Conservation (phyloP, 305 asterid genomes). For the Caryopteris hybrid region DNA sequence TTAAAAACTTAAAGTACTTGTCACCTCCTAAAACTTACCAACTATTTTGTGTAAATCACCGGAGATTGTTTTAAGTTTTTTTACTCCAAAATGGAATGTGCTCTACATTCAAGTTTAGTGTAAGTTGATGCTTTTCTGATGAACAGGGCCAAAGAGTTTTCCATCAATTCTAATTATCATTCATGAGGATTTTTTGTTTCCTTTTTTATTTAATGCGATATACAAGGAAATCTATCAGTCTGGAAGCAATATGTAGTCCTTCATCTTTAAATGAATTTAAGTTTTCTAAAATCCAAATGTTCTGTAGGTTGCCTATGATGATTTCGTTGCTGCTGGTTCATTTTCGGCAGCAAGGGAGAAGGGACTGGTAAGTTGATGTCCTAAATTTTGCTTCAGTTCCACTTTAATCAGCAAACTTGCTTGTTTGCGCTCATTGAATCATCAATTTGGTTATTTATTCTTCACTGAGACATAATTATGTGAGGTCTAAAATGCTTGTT, state of each 20-base stretch:
- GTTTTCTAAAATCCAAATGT: conserved; percentile 15
- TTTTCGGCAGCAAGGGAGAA: conserved; percentile 91
- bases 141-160: not conserved
- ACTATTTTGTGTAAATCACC: not conserved
- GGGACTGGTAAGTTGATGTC: conserved; percentile 74
- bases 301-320: conserved; percentile 79
- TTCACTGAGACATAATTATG: not conserved
- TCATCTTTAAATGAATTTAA: not conserved
- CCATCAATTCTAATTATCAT: not conserved
- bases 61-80: not conserved
- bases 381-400: not conserved
- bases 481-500: not conserved
- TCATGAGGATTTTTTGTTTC: conserved; percentile 11
- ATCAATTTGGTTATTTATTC: not conserved
- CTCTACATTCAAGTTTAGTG: not conserved
- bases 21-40: not conserved
- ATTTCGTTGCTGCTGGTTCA: conserved; percentile 93
- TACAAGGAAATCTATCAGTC: not conserved
- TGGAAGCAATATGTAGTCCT: not conserved
- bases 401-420: not conserved
- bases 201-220: not conserved
- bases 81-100: not conserved
- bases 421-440: not conserved
- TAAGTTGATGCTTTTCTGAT: not conserved
- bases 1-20: not conserved